Evolutionary conservation across 768 basidiomycete species (phyloP).

Genomic region (Serpula lacrymans): DNA sequence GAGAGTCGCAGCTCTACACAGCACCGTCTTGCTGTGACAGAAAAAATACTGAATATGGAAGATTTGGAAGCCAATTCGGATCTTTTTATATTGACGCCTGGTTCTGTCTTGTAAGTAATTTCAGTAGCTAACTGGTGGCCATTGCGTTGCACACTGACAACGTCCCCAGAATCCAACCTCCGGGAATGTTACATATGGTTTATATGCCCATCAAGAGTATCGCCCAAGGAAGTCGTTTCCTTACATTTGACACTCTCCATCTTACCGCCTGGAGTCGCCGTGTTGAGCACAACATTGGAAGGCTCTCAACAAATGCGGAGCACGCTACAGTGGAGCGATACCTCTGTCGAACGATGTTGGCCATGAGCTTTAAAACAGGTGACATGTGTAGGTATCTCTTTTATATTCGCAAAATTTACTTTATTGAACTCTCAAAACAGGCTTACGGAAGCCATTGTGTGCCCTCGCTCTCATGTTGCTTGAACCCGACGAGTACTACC

Average conservation of each 20-base stretch:
- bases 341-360: too few relatives aligned
- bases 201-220: constrained; percentile 7
- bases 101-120: too few relatives aligned
- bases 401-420: too few relatives aligned
- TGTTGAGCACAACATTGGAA: not conserved
- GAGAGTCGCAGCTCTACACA: not conserved
- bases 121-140: too few relatives aligned
- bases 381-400: too few relatives aligned
- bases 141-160: not conserved
- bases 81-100: too few relatives aligned
- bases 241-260: constrained; percentile 4
- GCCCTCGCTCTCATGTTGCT: too few relatives aligned
- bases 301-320: constrained; percentile 1
- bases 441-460: too few relatives aligned
- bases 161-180: constrained; percentile 7
- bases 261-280: constrained; percentile 4
- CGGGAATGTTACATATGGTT: not conserved
- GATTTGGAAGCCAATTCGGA: not conserved
- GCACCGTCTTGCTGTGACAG: not conserved
- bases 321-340: too few relatives aligned
- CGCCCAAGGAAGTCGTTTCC: constrained; percentile 5
- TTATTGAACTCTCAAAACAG: too few relatives aligned
- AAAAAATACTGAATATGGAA: not conserved
- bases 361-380: too few relatives aligned
- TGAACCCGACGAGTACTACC: too few relatives aligned